These are phyloP conservation scores for Zymoseptoria crescenta DNA, from an alignment of 2,329 filamentous ascomycete species.

Conservation along the genomic window DNA sequence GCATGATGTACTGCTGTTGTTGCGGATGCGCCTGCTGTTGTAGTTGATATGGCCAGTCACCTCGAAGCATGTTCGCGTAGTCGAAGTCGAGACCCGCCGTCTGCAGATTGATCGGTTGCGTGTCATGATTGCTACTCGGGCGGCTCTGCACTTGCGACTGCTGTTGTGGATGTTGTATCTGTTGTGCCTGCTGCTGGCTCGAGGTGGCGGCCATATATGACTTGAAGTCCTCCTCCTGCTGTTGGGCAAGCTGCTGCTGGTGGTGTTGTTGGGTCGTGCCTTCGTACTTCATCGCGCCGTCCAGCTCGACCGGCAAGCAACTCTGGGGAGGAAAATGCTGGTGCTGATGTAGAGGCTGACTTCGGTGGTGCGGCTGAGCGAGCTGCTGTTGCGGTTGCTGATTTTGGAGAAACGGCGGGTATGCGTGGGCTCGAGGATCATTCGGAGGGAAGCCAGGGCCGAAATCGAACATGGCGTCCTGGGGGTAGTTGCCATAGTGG, in stretches of 20 bases:
- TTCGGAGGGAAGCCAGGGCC: constrained; percentile 31
- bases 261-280: constrained; percentile 16
- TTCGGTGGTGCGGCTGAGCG: constrained; percentile 5
- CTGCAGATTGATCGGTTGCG: constrained; percentile 24
- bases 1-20: constrained; percentile 19
- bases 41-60: constrained; percentile 39
- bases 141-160: constrained; percentile 18
- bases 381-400: constrained; percentile 9
- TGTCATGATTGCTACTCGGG: constrained; percentile 25
- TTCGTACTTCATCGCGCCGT: constrained; percentile 19
- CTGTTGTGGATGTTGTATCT: constrained; percentile 13
- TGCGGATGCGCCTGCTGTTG: constrained; percentile 19
- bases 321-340: constrained; percentile 12
- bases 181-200: constrained; percentile 18
- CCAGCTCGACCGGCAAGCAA: constrained; percentile 12
- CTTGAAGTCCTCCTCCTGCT: constrained; percentile 17
- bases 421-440: constrained; percentile 23
- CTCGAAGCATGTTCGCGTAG: constrained; percentile 26
- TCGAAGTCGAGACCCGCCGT: constrained; percentile 27
- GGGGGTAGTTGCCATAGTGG: constrained; percentile 32
- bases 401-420: constrained; percentile 20
- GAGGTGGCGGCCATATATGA: constrained; percentile 13
- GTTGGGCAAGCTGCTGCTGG: constrained; percentile 18
- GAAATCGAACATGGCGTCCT: constrained; percentile 36
- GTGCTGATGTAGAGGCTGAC: constrained; percentile 12